Conservation (phyloP, 2,329 filamentous ascomycete species). For the Pestalotiopsis sp. region DNA sequence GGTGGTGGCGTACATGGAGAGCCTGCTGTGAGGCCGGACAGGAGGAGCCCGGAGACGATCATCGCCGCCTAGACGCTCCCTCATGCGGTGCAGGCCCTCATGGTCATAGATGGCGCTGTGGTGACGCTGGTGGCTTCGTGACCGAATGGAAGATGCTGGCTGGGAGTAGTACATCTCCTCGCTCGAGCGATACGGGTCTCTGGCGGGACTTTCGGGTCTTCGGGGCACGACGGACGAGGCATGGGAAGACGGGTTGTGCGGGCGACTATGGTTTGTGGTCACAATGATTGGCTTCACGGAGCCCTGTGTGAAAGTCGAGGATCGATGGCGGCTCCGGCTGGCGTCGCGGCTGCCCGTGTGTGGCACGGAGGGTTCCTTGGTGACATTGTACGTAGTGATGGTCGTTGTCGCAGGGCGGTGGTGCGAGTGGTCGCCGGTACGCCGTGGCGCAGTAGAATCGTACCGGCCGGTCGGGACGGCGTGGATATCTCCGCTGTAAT, state of each 20-base stretch:
- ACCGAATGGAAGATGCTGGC: slow-evolving; percentile 60
- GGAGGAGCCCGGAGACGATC: slow-evolving; percentile 43
- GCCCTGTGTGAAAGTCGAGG: slow-evolving; percentile 52
- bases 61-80: slow-evolving; percentile 45
- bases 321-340: slow-evolving; percentile 49
- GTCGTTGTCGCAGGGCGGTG: slow-evolving; percentile 42
- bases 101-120: slow-evolving; percentile 49
- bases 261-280: slow-evolving; percentile 51
- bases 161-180: slow-evolving; percentile 58
- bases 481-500: slow-evolving; percentile 57
- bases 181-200: slow-evolving; percentile 55
- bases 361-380: slow-evolving; percentile 52
- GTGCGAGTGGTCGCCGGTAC: slow-evolving; percentile 30
- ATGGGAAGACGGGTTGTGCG: slow-evolving; percentile 31
- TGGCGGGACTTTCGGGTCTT: slow-evolving; percentile 48
- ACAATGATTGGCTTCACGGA: slow-evolving; percentile 57
- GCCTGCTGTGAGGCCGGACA: slow-evolving; percentile 46
- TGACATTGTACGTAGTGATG: slow-evolving; percentile 59
- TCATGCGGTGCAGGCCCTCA: slow-evolving; percentile 53
- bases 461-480: slow-evolving; percentile 48
- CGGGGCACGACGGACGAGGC: slow-evolving; percentile 31
- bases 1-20: slow-evolving; percentile 41
- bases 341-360: slow-evolving; percentile 50
- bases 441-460: slow-evolving; percentile 35
- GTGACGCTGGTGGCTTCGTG: slow-evolving; percentile 47